Evolutionary conservation across 306 rosid genomes (phyloP).

Genomic region (Trifolium fragiferum): DNA sequence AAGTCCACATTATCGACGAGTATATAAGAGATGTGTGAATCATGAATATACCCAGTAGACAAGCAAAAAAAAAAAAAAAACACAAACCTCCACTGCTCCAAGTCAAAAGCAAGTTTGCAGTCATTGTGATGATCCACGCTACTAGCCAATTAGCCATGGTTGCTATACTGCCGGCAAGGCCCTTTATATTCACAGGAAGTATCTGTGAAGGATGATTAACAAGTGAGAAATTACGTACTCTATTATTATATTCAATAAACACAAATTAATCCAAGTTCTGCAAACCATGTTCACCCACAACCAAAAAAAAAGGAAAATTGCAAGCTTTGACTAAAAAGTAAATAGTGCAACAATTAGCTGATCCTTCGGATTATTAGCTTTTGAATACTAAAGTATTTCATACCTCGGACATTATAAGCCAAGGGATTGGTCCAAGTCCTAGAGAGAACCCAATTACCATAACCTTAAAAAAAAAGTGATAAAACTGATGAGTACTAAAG

Average conservation of each 20-base stretch:
- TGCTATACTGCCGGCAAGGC: conserved; percentile 82
- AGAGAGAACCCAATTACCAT: conserved; percentile 71
- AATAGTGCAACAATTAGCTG: conserved; percentile 18
- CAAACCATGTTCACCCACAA: conserved; percentile 28
- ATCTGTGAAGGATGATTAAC: conserved; percentile 58
- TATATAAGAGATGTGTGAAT: conserved; percentile 18
- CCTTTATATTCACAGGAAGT: conserved; percentile 76
- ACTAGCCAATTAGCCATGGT: conserved; percentile 73
- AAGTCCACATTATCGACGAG: conserved; percentile 19
- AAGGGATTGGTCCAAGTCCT: conserved; percentile 89
- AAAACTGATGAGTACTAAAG: conserved; percentile 17
- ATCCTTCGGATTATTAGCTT: conserved; percentile 2
- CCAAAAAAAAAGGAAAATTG: conserved; percentile 27
- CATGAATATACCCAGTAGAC: neutral
- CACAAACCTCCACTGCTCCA: conserved; percentile 78
- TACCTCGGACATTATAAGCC: conserved; percentile 96
- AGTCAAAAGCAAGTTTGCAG: conserved; percentile 76
- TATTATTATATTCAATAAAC: conserved; percentile 33
- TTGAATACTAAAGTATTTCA: conserved; percentile 21
- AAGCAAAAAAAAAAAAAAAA: neutral
- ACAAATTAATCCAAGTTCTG: conserved; percentile 17
- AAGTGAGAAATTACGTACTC: conserved; percentile 1
- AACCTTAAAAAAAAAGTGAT: conserved; percentile 48
- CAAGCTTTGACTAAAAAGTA: conserved; percentile 8
- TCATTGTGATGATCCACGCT: conserved; percentile 68